A percentile compares a stretch with the other conserved stretches of the same genome.
These are phyloP conservation scores for Trichophyton verrucosum DNA, from an alignment of 2,329 filamentous ascomycete species.

Conservation along the genomic window DNA sequence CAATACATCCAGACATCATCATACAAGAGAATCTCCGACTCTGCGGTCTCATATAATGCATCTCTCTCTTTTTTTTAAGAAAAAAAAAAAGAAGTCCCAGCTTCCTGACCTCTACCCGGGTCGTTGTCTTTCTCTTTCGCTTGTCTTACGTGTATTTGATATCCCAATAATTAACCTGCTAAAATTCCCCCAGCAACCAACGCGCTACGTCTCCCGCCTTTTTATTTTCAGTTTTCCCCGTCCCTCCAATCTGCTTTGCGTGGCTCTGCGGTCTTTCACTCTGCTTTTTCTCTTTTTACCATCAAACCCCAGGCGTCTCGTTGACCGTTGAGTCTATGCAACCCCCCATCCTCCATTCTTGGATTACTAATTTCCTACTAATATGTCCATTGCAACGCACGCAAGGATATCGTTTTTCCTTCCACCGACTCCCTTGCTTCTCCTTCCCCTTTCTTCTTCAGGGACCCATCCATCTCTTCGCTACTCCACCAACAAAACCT, in stretches of 20 bases:
- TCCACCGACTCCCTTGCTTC: neutral
- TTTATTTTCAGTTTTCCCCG: neutral
- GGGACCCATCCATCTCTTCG: neutral
- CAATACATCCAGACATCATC: constrained; percentile 68
- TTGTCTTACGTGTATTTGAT: constrained; percentile 7
- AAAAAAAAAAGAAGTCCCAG: constrained; percentile 10
- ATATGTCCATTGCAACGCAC: constrained; percentile 10
- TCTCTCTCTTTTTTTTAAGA: neutral
- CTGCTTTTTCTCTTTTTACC: neutral
- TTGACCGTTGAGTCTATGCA: neutral
- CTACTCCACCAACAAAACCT: neutral
- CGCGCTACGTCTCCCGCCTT: neutral
- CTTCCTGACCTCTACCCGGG: constrained; percentile 23
- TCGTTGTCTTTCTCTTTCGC: constrained; percentile 4
- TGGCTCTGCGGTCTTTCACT: neutral
- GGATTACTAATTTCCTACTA: constrained; percentile 5
- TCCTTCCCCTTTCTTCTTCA: neutral
- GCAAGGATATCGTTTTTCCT: neutral
- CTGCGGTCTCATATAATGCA: constrained; percentile 81
- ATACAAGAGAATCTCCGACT: constrained; percentile 98
- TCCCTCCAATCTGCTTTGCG: neutral
- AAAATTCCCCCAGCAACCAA: constrained; percentile 1
- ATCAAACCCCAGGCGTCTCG: neutral
- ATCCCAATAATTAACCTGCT: constrained; percentile 1
- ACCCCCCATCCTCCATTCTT: neutral